These are phyloP conservation scores for Fusarium humuli DNA, from an alignment of 2,329 filamentous ascomycete species.

Conservation along the genomic window DNA sequence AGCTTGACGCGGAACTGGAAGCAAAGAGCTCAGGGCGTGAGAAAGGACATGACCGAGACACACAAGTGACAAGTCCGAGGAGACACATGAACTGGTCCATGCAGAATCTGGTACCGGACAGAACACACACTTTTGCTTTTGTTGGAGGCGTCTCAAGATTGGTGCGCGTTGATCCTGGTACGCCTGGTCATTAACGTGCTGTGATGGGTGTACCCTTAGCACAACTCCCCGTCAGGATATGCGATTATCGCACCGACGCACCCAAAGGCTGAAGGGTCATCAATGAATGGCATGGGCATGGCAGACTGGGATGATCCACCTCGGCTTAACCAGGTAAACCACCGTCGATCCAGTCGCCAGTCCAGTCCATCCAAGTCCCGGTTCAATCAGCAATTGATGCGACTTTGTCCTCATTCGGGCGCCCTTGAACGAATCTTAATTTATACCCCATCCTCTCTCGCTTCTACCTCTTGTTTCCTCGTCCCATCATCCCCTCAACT, in stretches of 20 bases:
- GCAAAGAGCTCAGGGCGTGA: slow-evolving; percentile 31
- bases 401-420: slow-evolving; percentile 6
- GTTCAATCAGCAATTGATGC: slow-evolving; percentile 15
- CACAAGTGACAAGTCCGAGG: slow-evolving; percentile 15
- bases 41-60: slow-evolving; percentile 1
- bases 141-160: slow-evolving; percentile 16
- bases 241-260: slow-evolving; percentile 4
- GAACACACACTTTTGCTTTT: neutral
- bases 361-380: neutral
- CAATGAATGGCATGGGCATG: neutral
- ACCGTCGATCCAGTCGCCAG: neutral
- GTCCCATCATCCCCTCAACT: slow-evolving; percentile 14
- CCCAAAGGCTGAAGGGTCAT: slow-evolving; percentile 23
- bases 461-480: slow-evolving; percentile 11
- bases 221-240: slow-evolving; percentile 5
- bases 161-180: slow-evolving; percentile 36
- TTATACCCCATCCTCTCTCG: slow-evolving; percentile 45
- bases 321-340: neutral
- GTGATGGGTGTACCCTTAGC: slow-evolving; percentile 6
- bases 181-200: neutral
- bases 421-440: slow-evolving; percentile 33
- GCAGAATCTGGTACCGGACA: slow-evolving; percentile 5
- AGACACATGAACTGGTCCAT: slow-evolving; percentile 23
- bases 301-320: slow-evolving; percentile 9
- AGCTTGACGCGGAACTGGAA: slow-evolving; percentile 27